Evolutionary conservation across 345 rosid species (phyloP).

Genomic region (Reutealis trisperma): DNA sequence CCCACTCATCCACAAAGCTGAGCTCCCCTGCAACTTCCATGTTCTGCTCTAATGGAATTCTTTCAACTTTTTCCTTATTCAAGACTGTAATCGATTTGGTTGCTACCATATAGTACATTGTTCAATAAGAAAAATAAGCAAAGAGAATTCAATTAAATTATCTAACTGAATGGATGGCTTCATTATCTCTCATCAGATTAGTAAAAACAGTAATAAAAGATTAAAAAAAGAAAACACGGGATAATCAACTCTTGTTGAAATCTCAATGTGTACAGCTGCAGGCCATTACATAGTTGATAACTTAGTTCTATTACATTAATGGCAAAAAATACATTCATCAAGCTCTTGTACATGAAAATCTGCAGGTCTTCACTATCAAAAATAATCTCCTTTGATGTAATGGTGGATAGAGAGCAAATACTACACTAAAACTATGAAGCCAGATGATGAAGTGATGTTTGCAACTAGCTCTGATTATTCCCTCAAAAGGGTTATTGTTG

Average conservation of each 20-base stretch:
- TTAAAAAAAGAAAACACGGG: too few species aligned
- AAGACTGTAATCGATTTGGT: background rate
- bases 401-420: background rate
- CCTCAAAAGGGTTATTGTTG: conserved; percentile 6
- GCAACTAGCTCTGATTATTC: conserved; percentile 12
- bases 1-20: background rate
- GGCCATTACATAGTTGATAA: background rate
- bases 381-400: background rate
- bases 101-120: background rate
- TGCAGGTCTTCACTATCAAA: background rate
- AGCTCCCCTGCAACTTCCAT: background rate
- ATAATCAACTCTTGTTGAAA: background rate
- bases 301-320: background rate
- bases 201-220: too few species aligned
- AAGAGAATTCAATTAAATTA: too few species aligned
- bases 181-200: too few species aligned
- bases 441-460: conserved; percentile 1
- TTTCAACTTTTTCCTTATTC: too few species aligned
- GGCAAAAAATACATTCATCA: background rate
- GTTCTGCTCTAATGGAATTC: too few species aligned
- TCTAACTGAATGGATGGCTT: background rate
- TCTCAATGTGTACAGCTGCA: background rate
- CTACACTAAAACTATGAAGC: conserved; percentile 11
- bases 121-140: background rate
- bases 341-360: background rate